Evolutionary conservation across 345 rosid genomes (phyloP), one percentile per base, ranked within the genome.

Genomic region (Excoecaria agallocha): DNA sequence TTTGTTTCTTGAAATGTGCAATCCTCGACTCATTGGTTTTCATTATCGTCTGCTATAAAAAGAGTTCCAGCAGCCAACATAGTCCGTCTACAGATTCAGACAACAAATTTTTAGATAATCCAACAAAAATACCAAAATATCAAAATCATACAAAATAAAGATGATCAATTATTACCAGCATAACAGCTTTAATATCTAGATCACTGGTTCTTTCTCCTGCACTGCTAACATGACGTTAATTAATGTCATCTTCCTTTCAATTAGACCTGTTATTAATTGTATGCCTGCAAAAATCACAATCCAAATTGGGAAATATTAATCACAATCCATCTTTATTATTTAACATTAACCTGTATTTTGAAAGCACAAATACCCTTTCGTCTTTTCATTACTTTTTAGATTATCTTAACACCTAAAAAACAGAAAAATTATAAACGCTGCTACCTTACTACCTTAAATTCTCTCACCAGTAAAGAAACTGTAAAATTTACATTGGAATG

Each of bases 221-320:
- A 55, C 10, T 19, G 59, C 19, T n/a, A 55, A 55, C 59, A 55
- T 55, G 3, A 55, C 59, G n/a, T 55, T 25, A 19, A 83, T 76
- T 79, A 83, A 37, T 16, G 70, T 73, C 61, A 50, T 30, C 2
- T 16, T 45, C 39, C 62, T 65, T n/a, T n/a, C n/a, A n/a, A n/a
- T n/a, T n/a, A n/a, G n/a, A n/a, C n/a, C n/a, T n/a, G n/a, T n/a
- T n/a, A n/a, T n/a, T n/a, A n/a, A n/a, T n/a, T n/a, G n/a, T n/a
- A n/a, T n/a, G n/a, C n/a, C n/a, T n/a, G n/a, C n/a, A n/a, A n/a
- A n/a, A n/a, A n/a, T n/a, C n/a, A n/a, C n/a, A n/a, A n/a, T n/a
- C n/a, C n/a, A n/a, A n/a, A n/a, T n/a, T n/a, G n/a, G n/a, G n/a
- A n/a, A n/a, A n/a, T n/a, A n/a, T n/a, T n/a, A n/a, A n/a, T n/a